Evolutionary conservation across 2,329 filamentous ascomycete genomes (phyloP).

Genomic region (Thyridium curvatum): DNA sequence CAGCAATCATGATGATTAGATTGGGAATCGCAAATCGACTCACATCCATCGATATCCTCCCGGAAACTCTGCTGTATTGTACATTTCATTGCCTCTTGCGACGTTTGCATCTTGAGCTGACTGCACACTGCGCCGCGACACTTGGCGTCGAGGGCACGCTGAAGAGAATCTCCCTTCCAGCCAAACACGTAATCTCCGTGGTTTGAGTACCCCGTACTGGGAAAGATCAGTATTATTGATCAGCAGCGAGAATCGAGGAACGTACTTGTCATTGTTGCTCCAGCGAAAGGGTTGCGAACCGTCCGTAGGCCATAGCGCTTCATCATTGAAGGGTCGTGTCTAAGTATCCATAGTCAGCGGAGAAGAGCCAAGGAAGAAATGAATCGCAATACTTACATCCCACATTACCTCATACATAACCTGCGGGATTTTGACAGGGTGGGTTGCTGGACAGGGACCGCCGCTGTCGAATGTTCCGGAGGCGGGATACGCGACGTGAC

Average conservation of each 20-base stretch:
- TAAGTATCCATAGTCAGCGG: neutral
- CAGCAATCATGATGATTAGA: constrained; percentile 33
- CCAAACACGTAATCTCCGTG: constrained; percentile 35
- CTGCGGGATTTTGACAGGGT: constrained; percentile 50
- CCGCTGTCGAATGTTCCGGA: constrained; percentile 22
- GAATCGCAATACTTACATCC: constrained; percentile 20
- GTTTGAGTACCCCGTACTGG: constrained; percentile 17
- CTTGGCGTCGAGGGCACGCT: constrained; percentile 25
- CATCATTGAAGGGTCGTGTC: constrained; percentile 16
- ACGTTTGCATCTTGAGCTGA: constrained; percentile 4
- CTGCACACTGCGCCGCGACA: constrained; percentile 7
- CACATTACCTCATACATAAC: constrained; percentile 58
- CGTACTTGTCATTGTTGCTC: constrained; percentile 4
- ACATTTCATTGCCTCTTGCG: constrained; percentile 5
- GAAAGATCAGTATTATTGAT: neutral
- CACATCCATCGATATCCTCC: constrained; percentile 5
- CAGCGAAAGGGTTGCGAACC: constrained; percentile 5
- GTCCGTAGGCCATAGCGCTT: constrained; percentile 5
- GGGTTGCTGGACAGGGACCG: constrained; percentile 40
- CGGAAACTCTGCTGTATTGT: neutral
- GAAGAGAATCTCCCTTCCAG: constrained; percentile 32
- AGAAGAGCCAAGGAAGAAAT: neutral
- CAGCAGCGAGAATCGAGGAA: neutral
- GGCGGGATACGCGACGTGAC: constrained; percentile 43
- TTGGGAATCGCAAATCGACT: neutral